phyloP scores from a whole-genome alignment of 2,329 filamentous ascomycete species.

The Zalaria sp. region DNA sequence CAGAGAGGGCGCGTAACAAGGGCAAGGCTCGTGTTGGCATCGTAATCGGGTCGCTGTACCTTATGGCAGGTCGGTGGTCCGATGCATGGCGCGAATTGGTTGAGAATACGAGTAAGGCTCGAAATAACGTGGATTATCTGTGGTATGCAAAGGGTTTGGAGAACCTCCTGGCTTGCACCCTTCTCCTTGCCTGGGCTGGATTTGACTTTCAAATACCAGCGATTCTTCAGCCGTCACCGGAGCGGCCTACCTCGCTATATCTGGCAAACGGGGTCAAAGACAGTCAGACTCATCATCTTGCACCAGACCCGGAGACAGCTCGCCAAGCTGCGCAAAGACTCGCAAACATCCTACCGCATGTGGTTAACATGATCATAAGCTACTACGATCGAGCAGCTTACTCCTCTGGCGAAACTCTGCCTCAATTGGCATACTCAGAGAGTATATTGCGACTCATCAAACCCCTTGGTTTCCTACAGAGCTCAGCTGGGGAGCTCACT shows the following conservation, averaged over 20 bases:
- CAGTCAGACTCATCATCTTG: not conserved
- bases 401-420: constrained; percentile 52
- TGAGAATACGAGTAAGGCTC: constrained; percentile 65
- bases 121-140: constrained; percentile 75
- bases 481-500: constrained; percentile 49
- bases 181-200: constrained; percentile 73
- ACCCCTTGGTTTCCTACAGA: constrained; percentile 51
- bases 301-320: constrained; percentile 6
- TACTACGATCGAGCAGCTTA: constrained; percentile 55
- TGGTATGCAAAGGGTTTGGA: constrained; percentile 96
- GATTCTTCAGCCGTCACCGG: constrained; percentile 16
- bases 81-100: constrained; percentile 74
- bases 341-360: constrained; percentile 51
- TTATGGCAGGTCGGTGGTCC: constrained; percentile 79
- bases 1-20: constrained; percentile 50
- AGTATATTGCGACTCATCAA: constrained; percentile 60
- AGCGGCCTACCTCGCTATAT: constrained; percentile 9
- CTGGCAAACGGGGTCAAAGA: constrained; percentile 2
- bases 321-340: constrained; percentile 30
- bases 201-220: constrained; percentile 54
- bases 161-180: constrained; percentile 64
- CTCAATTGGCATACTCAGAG: constrained; percentile 58
- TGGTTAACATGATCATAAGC: constrained; percentile 59
- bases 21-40: constrained; percentile 68
- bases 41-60: constrained; percentile 69